Percentiles rank a stretch among this genome's conserved stretches.
Conservation (phyloP, 768 basidiomycete species). For the Rhizopogon roseolus region DNA sequence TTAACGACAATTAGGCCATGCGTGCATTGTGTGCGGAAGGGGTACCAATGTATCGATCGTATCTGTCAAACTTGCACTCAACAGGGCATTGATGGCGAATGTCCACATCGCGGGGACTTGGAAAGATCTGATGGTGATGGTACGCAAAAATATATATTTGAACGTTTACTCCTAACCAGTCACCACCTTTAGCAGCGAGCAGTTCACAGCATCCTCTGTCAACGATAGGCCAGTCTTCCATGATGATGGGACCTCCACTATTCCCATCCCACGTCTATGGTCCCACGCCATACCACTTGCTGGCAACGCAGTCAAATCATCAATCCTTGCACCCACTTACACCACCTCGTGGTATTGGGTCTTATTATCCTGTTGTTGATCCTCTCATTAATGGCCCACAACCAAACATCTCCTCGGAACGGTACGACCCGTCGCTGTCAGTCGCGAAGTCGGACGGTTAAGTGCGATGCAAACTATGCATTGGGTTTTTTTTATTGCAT, state of each 20-base stretch:
- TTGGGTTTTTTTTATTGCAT: not conserved
- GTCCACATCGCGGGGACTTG: conserved; percentile 33
- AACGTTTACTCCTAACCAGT: conserved; percentile 5
- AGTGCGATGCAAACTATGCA: not conserved
- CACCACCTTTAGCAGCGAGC: not conserved
- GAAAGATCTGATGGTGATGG: conserved; percentile 24
- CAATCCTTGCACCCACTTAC: conserved; percentile 8
- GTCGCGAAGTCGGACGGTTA: not conserved
- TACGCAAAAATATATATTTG: not conserved
- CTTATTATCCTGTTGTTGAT: conserved; percentile 38
- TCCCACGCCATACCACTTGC: conserved; percentile 23
- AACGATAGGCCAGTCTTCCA: conserved; percentile 13
- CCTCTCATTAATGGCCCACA: conserved; percentile 26
- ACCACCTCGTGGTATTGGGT: conserved; percentile 21
- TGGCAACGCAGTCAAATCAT: conserved; percentile 12
- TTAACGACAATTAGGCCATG: conserved; percentile 38
- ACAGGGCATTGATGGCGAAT: conserved; percentile 41
- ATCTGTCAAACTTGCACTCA: conserved; percentile 40
- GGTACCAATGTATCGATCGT: conserved; percentile 48
- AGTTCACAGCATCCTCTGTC: conserved; percentile 4
- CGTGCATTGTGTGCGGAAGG: conserved; percentile 43
- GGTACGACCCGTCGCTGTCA: conserved; percentile 20
- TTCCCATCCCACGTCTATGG: conserved; percentile 24
- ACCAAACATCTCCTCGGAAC: conserved; percentile 28
- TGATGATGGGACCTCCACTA: conserved; percentile 11